A percentile compares a stretch with the other conserved stretches of the same genome.
Evolutionary conservation across 176 grass and related monocot genomes (phyloP).

Genomic region (Paspalum notatum): DNA sequence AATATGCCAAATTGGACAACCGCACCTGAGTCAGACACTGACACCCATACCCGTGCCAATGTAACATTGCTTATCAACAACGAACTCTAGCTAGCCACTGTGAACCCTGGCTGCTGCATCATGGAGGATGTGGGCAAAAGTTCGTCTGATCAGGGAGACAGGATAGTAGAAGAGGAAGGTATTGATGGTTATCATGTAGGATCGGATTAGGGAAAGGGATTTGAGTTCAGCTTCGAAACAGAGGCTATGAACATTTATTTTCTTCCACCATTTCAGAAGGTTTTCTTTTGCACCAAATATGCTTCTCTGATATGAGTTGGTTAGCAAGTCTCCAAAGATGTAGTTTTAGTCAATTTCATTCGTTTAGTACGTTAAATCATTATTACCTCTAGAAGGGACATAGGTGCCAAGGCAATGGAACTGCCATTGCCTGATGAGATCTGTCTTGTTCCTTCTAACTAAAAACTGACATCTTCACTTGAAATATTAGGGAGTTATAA

Average conservation of each 20-base stretch:
- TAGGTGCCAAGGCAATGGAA: neutral
- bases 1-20: too few species aligned
- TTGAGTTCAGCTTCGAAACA: neutral
- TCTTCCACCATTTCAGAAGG: neutral
- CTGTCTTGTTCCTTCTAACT: neutral
- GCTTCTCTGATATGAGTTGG: neutral
- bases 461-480: neutral
- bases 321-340: neutral
- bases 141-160: neutral
- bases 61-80: too few species aligned
- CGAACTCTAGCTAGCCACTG: neutral
- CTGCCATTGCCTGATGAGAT: neutral
- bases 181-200: neutral
- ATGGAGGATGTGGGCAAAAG: neutral
- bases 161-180: neutral
- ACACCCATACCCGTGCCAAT: too few species aligned
- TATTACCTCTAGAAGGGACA: neutral
- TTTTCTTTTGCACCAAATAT: neutral
- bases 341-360: neutral
- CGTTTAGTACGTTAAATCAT: neutral
- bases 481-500: too few species aligned
- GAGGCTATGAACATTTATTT: neutral
- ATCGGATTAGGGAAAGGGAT: neutral
- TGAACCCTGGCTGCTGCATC: neutral
- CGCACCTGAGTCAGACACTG: too few species aligned